phyloP scores from a whole-genome alignment of 2,329 filamentous ascomycete species.

The Bipolaris gigantea region DNA sequence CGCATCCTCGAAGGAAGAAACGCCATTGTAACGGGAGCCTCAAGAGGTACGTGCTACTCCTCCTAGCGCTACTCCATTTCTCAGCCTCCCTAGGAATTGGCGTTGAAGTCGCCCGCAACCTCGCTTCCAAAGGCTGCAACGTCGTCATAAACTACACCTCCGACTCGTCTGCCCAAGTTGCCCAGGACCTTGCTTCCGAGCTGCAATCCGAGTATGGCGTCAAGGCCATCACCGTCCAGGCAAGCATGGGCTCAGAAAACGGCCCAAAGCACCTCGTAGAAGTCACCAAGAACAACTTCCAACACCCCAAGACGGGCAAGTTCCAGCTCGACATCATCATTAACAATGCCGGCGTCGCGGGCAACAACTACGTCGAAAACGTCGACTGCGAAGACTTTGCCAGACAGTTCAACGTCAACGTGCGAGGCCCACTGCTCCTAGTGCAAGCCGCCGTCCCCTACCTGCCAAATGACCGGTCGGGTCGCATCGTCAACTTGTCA shows the following conservation, averaged over 20 bases:
- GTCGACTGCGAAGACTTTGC: conserved; percentile 69
- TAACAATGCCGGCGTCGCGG: conserved; percentile 77
- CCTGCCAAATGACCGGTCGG: conserved; percentile 68
- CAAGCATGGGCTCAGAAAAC: conserved; percentile 66
- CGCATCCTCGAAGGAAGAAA: conserved; percentile 68
- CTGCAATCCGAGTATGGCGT: conserved; percentile 62
- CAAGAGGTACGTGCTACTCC: conserved; percentile 60
- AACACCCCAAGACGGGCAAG: conserved; percentile 53
- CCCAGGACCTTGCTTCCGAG: conserved; percentile 57
- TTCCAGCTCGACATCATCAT: conserved; percentile 80
- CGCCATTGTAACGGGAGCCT: conserved; percentile 77
- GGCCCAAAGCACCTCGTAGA: conserved; percentile 64
- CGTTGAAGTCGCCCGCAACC: conserved; percentile 64
- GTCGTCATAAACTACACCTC: conserved; percentile 74
- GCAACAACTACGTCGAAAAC: conserved; percentile 67
- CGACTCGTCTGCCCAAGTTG: conserved; percentile 58
- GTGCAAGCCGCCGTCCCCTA: conserved; percentile 72
- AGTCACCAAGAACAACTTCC: conserved; percentile 62
- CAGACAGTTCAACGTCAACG: conserved; percentile 76
- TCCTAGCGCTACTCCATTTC: neutral
- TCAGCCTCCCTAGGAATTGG: conserved; percentile 66
- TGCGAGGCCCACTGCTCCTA: conserved; percentile 76
- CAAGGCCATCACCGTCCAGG: conserved; percentile 65
- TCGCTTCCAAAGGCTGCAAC: conserved; percentile 72
- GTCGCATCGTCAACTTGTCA: conserved; percentile 64